Percentiles rank a stretch among this genome's conserved stretches.
These are phyloP conservation scores for Sporothrix brunneoviolacea DNA, from an alignment of 2,329 filamentous ascomycete species.

Conservation along the genomic window DNA sequence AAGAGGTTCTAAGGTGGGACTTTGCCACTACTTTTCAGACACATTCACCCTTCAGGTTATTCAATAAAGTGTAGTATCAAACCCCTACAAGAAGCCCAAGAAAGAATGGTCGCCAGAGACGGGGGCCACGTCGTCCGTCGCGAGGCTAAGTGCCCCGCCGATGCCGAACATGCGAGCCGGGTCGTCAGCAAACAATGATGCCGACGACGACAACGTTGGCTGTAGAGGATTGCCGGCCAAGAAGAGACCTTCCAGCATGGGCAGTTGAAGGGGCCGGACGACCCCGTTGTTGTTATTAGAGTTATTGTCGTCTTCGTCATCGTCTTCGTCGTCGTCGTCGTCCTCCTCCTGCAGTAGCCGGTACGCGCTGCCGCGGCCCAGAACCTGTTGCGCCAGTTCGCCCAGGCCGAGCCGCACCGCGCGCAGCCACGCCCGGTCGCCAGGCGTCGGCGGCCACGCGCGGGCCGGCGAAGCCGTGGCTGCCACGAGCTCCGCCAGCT, in stretches of 20 bases:
- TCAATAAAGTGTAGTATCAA: too few relatives aligned
- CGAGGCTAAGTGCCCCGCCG: not conserved
- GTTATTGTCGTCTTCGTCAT: too few relatives aligned
- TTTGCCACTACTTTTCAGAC: too few relatives aligned
- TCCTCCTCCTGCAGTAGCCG: not conserved
- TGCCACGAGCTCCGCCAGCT: not conserved
- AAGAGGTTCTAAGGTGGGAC: too few relatives aligned
- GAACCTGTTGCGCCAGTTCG: not conserved
- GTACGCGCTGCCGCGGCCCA: conserved; percentile 1
- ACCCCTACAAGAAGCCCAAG: not conserved
- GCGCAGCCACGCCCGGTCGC: not conserved
- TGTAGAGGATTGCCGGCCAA: too few relatives aligned
- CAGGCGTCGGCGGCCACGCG: not conserved
- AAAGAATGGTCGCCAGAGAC: not conserved
- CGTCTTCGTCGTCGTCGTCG: not conserved
- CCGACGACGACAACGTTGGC: not conserved
- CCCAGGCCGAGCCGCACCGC: not conserved
- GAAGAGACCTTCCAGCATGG: too few relatives aligned
- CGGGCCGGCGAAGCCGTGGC: not conserved
- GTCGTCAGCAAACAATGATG: not conserved
- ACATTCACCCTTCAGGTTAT: too few relatives aligned
- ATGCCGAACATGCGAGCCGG: not conserved
- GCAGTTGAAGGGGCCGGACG: too few relatives aligned
- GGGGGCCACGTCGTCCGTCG: not conserved
- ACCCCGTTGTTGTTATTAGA: not conserved